Conservation (phyloP, 495 filamentous ascomycete species). For the Xanthoparmelia taractica region DNA sequence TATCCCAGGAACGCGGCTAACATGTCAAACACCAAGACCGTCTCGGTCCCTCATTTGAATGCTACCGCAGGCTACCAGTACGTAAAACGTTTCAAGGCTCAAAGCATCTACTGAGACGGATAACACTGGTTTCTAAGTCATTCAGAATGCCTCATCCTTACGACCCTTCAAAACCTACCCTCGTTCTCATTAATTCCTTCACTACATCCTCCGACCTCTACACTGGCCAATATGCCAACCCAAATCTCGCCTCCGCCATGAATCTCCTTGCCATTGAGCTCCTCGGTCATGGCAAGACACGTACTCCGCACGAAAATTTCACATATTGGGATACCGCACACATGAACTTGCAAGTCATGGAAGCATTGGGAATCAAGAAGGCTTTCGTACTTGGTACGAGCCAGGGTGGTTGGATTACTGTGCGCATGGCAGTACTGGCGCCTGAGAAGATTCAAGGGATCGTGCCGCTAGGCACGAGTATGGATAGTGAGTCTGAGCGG, state of each 20-base stretch:
- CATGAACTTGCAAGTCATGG: slow-evolving; percentile 46
- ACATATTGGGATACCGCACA: slow-evolving; percentile 48
- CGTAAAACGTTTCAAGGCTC: slow-evolving; percentile 29
- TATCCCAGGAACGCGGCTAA: background rate
- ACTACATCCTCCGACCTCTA: slow-evolving; percentile 33
- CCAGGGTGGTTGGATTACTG: slow-evolving; percentile 56
- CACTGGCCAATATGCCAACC: slow-evolving; percentile 28
- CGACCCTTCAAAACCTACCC: slow-evolving; percentile 35
- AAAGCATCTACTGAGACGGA: slow-evolving; percentile 15
- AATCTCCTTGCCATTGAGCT: slow-evolving; percentile 46
- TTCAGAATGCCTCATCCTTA: slow-evolving; percentile 32
- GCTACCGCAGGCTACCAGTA: slow-evolving; percentile 32
- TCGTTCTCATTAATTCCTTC: slow-evolving; percentile 36
- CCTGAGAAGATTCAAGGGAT: slow-evolving; percentile 57
- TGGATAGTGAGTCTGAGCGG: slow-evolving; percentile 52
- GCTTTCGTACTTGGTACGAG: slow-evolving; percentile 53
- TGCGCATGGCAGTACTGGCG: slow-evolving; percentile 51
- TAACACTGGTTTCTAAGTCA: background rate
- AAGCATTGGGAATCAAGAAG: slow-evolving; percentile 46
- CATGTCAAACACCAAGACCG: slow-evolving; percentile 26
- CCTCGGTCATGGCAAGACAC: slow-evolving; percentile 45
- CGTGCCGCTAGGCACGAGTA: slow-evolving; percentile 53
- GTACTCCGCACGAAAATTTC: slow-evolving; percentile 35
- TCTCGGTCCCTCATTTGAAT: slow-evolving; percentile 35
- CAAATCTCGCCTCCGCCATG: slow-evolving; percentile 28